phyloP scores from a whole-genome alignment of 371 early-diverging fungal species.

The Rhizopus delemar region DNA sequence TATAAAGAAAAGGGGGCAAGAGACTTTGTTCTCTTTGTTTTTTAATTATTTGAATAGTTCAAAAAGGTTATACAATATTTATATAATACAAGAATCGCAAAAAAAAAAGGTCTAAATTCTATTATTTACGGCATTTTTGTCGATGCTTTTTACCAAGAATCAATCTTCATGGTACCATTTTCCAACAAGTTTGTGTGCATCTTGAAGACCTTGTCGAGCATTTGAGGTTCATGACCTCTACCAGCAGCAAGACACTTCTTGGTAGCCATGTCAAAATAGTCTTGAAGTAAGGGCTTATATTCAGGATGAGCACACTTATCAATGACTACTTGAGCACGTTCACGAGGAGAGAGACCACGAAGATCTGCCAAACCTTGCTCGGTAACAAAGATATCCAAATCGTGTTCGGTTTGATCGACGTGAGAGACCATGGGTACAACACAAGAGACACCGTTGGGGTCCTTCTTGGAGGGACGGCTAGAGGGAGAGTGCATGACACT shows the following conservation, averaged over 20 bases:
- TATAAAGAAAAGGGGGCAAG: too few relatives aligned
- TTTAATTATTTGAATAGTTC: too few relatives aligned
- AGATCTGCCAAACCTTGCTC: constrained; percentile 60
- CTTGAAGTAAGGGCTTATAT: constrained; percentile 50
- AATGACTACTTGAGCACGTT: constrained; percentile 54
- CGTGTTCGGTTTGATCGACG: constrained; percentile 58
- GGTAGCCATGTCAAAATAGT: constrained; percentile 53
- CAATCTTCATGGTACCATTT: constrained; percentile 59
- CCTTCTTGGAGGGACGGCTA: constrained; percentile 49
- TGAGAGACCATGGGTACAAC: constrained; percentile 55
- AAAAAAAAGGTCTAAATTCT: too few relatives aligned
- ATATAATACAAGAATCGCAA: too few relatives aligned
- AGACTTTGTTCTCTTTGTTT: too few relatives aligned
- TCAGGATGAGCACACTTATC: constrained; percentile 59
- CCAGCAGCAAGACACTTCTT: constrained; percentile 54
- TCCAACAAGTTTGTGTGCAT: constrained; percentile 57
- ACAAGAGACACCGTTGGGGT: constrained; percentile 55
- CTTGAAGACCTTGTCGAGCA: constrained; percentile 59
- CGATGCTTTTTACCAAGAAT: constrained; percentile 43
- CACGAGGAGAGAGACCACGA: constrained; percentile 55
- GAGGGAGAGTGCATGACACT: constrained; percentile 60
- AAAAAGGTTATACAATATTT: too few relatives aligned
- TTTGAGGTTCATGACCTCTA: constrained; percentile 57
- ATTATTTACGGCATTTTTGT: not conserved
- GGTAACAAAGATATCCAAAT: constrained; percentile 54